Base-by-base conservation (phyloP, 108 stramenopile species). In the Cyclotella baltica region DNA sequence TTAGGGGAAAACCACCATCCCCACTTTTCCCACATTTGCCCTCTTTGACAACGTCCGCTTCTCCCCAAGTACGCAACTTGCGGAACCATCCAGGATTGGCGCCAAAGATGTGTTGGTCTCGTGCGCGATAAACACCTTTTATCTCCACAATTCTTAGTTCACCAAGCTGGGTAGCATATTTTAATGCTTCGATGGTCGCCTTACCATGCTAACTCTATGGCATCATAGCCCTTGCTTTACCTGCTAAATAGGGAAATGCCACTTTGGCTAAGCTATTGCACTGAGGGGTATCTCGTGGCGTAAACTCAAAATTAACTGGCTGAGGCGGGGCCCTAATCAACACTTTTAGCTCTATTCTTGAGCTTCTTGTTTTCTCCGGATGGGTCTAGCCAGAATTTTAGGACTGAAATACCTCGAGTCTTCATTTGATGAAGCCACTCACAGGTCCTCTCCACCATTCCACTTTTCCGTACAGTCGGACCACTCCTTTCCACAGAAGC, bases 21-120 rank as follows among this genome's bases (percentile, higher is more conserved):
- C 62, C 76, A 9, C 48, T 4, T 51, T 67, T 76, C 0, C 62
- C 66, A 57, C 47, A 1, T 23, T 51, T 66, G 36, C 56, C 69
- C 0, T n/a, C 28, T 51, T 48, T 72, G 9, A 77, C 76, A 9
- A 55, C 31, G 16, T 71, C 82, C 0, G 69, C 58, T 73, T 83
- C 75, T 4, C 82, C 82, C 48, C 48, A 62, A 23, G 37, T 51
- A n/a, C 69, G 50, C 5, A 68, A 29, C 5, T 68, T 50, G 3
- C 3, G 15, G 18, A 25, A 48, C 31, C 47, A 68, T 19, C 43
- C 33, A 19, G 67, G 67, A 11, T 40, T 46, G n/a, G 15, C 36
- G 0, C 38, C 38, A 43, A 15, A 43, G 3, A 65, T 25, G 25
- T 25, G 20, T 11, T 25, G 11, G 22, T 55, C 55, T 3, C 55